Evolutionary conservation across 31 red algal genomes (phyloP), one percentile per base, ranked within the genome.

Genomic region (Asparagopsis taxiformis): DNA sequence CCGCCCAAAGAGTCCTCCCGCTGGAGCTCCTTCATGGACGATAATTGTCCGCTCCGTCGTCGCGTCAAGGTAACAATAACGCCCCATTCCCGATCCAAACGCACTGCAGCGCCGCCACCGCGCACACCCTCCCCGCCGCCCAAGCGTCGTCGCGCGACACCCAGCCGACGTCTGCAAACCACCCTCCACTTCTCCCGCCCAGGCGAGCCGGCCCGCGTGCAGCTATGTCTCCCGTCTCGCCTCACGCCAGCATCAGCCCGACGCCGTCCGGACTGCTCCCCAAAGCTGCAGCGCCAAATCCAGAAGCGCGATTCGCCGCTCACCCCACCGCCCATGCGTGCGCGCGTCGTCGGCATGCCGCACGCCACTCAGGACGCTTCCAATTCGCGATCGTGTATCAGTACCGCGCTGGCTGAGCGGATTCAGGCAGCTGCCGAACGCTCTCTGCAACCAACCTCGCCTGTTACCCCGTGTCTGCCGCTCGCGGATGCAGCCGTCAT

Each of bases 51-150:
- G 9, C 68, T 89, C 34, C 74, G 85, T 37, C 51, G 59, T 13
- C 66, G 85, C 28, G 75, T 89, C 31, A 89, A 80, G 51, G 58
- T 89, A 31, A 80, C 85, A 11, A 64, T 89, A 43, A 46, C 41
- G n/a, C 46, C 65, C 7, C 1, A 62, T 26, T 17, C 50, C 55
- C 15, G 25, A 5, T 29, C 9, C 54, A 58, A 58, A 29, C 54
- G 54, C 54, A 21, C 54, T 21, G n/a, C 7, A 7, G 21, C 23
- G 26, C 35, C 56, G 29, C 21, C 55, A 39, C 62, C 49, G 15
- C 59, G 36, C 5, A 39, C 61, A 5, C 26, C 59, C 31, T 53
- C 61, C 19, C 46, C 38, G 3, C 60, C 75, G 25, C 43, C 35
- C 25, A 65, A 65, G 38, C 46, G 65, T 8, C 39, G 65, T 19